Base-by-base conservation (phyloP, 2,329 filamentous ascomycete species). In the Sarocladium strictum region DNA sequence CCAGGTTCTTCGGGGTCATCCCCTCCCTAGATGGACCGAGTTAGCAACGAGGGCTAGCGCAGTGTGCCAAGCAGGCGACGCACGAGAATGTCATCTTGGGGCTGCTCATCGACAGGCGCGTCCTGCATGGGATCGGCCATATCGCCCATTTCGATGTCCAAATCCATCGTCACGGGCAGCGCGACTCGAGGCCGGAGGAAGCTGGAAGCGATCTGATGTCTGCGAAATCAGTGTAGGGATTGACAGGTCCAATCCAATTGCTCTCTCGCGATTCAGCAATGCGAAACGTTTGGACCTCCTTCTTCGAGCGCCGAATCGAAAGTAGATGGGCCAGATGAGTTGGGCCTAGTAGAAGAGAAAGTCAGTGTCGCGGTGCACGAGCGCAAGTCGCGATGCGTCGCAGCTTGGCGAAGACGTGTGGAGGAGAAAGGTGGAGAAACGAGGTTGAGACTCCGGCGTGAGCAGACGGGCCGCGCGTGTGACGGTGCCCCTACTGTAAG, bases 121-220 rank as follows among this genome's bases (percentile, higher is more conserved):
- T 67, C 66, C 37, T 63, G 62, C 23, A 56, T 57, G 56, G 56
- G 68, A 35, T 76, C 72, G 27, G 72, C 75, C 32, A 79, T 76
- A 60, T 89, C 75, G 62, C 85, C 86, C 84, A 90, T 88, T 59
- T 89, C 86, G 55, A 90, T 84, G 54, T 83, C 80, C 61, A 81
- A 72, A 69, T 90, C 86, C 85, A 89, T 85, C 55, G 60, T 76
- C 56, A n/a, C 58, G 47, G 35, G 24, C 7, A 24, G 27, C 27
- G 47, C 29, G 47, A 32, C 27, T 29, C 47, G 27, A 51, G n/a
- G 29, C 40, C 40, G 40, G 21, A 23, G 17, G 40, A 26, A 45
- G 40, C 40, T 45, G n/a, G 17, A 26, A 7, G 23, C 9, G 37
- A 19, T n/a, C 5, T n/a, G 37, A n/a, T 6, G 37, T 15, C 17